Conservation (phyloP, 306 rosid genomes). For the Casuarina glauca region DNA sequence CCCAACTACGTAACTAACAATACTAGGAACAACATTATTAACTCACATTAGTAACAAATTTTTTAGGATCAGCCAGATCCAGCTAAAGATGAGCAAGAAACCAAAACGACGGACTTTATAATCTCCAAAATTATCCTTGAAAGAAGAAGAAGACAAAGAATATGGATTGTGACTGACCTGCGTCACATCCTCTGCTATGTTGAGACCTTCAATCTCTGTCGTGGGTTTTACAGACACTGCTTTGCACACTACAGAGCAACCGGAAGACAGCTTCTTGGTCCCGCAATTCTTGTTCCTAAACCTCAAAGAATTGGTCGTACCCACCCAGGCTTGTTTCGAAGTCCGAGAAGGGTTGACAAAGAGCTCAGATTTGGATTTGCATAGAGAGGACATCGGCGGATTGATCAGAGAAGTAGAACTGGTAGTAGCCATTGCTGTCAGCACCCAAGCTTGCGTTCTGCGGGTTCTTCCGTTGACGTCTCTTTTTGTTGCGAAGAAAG, state of each 20-base stretch:
- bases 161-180: constrained; percentile 38
- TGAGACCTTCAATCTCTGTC: constrained; percentile 73
- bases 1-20: not conserved
- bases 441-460: not conserved
- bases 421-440: constrained; percentile 54
- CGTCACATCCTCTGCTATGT: constrained; percentile 85
- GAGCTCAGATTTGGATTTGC: constrained; percentile 38
- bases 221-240: constrained; percentile 60
- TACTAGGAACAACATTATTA: not conserved
- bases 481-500: not conserved
- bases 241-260: constrained; percentile 56
- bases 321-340: constrained; percentile 24
- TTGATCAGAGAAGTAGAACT: constrained; percentile 56
- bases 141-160: not conserved
- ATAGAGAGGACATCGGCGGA: constrained; percentile 43
- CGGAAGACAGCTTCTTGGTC: constrained; percentile 26
- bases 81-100: not conserved
- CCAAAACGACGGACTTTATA: not conserved
- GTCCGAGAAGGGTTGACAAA: constrained; percentile 26
- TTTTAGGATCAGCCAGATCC: not conserved
- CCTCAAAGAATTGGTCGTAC: constrained; percentile 24
- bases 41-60: not conserved
- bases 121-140: not conserved
- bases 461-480: not conserved
- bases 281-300: constrained; percentile 7